Conservation (phyloP, 176 grass and related monocot species). For the Luzula sylvatica region DNA sequence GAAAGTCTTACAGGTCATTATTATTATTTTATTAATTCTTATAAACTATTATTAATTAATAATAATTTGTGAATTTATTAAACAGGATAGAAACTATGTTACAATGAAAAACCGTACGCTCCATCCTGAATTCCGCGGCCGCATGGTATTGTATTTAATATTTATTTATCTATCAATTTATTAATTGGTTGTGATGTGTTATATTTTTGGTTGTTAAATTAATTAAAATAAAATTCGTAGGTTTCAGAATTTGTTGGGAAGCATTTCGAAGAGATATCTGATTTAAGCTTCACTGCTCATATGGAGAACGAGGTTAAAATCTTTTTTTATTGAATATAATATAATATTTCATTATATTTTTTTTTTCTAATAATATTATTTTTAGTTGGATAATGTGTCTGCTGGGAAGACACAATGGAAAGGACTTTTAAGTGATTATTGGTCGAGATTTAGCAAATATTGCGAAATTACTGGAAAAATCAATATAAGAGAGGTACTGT, state of each 20-base stretch:
- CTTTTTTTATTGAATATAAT: slow-evolving; percentile 3
- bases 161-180: slow-evolving; percentile 2
- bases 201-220: slow-evolving; percentile 10
- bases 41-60: slow-evolving; percentile 21
- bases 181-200: neutral
- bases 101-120: slow-evolving; percentile 52
- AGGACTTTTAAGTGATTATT: slow-evolving; percentile 74
- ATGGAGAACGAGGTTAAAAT: slow-evolving; percentile 89
- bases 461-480: slow-evolving; percentile 42
- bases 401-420: slow-evolving; percentile 89
- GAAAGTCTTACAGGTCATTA: slow-evolving; percentile 78
- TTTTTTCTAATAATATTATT: slow-evolving; percentile 9
- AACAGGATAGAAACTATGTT: slow-evolving; percentile 84
- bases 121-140: slow-evolving; percentile 86
- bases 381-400: slow-evolving; percentile 94
- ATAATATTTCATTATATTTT: slow-evolving; percentile 12
- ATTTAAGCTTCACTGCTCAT: slow-evolving; percentile 88
- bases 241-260: slow-evolving; percentile 79
- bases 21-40: neutral
- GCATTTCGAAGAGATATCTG: slow-evolving; percentile 77
- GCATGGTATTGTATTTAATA: slow-evolving; percentile 57
- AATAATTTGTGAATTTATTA: slow-evolving; percentile 27
- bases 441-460: slow-evolving; percentile 78
- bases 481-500: slow-evolving; percentile 69
- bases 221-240: slow-evolving; percentile 24